phyloP scores from a whole-genome alignment of 768 basidiomycete species.

The Lactarius tabidus region DNA sequence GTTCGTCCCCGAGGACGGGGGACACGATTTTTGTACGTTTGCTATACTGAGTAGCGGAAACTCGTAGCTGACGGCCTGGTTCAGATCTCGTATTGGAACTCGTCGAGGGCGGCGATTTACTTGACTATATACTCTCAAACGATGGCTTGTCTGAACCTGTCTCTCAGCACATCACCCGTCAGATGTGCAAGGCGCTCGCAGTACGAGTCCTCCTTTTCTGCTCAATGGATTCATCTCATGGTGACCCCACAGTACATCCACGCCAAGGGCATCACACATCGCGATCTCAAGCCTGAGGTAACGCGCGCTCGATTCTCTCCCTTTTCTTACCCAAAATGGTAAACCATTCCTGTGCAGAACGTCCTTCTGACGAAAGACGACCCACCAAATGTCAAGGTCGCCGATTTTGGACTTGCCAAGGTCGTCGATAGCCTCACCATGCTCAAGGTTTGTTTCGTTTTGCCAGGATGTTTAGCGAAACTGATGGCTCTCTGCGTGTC shows the following conservation, averaged over 20 bases:
- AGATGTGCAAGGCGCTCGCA: constrained; percentile 76
- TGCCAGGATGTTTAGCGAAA: not conserved
- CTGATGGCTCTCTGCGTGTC: not conserved
- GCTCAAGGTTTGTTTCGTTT: constrained; percentile 49
- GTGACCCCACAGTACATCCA: constrained; percentile 56
- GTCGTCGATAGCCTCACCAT: constrained; percentile 77
- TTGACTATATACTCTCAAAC: constrained; percentile 67
- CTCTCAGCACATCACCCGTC: constrained; percentile 67
- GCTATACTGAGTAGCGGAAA: constrained; percentile 28
- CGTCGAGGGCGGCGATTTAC: constrained; percentile 83
- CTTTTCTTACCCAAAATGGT: not conserved
- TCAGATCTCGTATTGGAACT: constrained; percentile 79
- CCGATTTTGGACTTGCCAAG: constrained; percentile 96
- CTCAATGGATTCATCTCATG: not conserved
- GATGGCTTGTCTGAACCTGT: constrained; percentile 55
- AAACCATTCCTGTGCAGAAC: constrained; percentile 45
- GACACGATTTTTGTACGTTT: constrained; percentile 50
- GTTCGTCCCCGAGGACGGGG: constrained; percentile 55
- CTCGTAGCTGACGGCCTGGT: not conserved
- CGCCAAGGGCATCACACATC: constrained; percentile 75
- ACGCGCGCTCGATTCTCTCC: constrained; percentile 15
- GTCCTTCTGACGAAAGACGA: constrained; percentile 70
- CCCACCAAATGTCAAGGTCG: constrained; percentile 79
- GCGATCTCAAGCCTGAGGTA: constrained; percentile 90
- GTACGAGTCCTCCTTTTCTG: constrained; percentile 37